Percentiles rank a stretch among this genome's conserved stretches.
phyloP scores from a whole-genome alignment of 2,329 filamentous ascomycete species.

The Epichloe festucae region DNA sequence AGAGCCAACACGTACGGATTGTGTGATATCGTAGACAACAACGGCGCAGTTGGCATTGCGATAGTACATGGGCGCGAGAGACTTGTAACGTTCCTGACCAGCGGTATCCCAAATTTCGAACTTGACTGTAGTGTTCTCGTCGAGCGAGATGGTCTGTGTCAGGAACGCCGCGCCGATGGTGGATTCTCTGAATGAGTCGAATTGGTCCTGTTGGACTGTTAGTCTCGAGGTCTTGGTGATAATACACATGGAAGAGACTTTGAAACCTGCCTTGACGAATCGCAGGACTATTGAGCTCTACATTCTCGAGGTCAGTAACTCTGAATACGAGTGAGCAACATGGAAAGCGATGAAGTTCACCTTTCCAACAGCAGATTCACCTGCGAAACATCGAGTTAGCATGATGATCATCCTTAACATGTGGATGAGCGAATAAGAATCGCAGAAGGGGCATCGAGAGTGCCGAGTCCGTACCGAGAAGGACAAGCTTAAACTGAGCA shows the following conservation, averaged over 20 bases:
- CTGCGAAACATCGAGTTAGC: constrained; percentile 32
- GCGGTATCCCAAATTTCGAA: constrained; percentile 99
- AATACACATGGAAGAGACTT: not conserved
- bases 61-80: constrained; percentile 98
- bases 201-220: constrained; percentile 64
- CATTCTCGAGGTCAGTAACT: constrained; percentile 9
- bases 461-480: constrained; percentile 59
- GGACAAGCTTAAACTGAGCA: constrained; percentile 96
- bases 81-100: constrained; percentile 98
- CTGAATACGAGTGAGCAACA: constrained; percentile 1
- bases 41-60: constrained; percentile 98
- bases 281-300: constrained; percentile 94
- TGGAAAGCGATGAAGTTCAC: constrained; percentile 31
- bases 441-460: not conserved
- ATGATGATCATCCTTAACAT: not conserved
- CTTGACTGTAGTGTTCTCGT: constrained; percentile 97
- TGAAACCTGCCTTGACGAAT: constrained; percentile 82
- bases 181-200: constrained; percentile 92
- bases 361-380: constrained; percentile 98
- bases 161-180: constrained; percentile 98
- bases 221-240: not conserved
- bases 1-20: constrained; percentile 56
- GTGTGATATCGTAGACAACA: constrained; percentile 98
- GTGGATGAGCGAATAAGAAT: not conserved
- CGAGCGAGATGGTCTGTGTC: constrained; percentile 95